Percentiles rank a stretch among this genome's conserved stretches.
Evolutionary conservation across 225 moss, liverwort and hornwort species (phyloP).

Genomic region (Sphagnum tenellum): DNA sequence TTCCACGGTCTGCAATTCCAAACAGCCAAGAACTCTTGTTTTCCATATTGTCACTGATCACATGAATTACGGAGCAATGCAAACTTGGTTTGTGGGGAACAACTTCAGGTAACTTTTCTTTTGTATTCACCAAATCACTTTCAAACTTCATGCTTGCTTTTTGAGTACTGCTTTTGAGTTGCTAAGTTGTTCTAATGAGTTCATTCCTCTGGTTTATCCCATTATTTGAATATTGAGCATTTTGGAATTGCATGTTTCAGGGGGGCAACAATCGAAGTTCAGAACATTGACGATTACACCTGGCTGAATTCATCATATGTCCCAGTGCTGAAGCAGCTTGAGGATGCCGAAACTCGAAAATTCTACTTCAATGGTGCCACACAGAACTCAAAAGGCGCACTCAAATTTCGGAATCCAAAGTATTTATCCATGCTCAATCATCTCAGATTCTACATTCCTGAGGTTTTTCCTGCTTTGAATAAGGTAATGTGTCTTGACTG

Average conservation of each 20-base stretch:
- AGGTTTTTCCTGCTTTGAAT: slow-evolving; percentile 12
- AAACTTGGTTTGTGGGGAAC: slow-evolving; percentile 39
- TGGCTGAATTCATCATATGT: slow-evolving; percentile 59
- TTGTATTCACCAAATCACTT: background rate
- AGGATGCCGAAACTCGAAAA: slow-evolving; percentile 43
- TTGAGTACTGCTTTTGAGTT: background rate
- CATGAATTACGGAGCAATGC: slow-evolving; percentile 54
- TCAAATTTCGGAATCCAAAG: slow-evolving; percentile 50
- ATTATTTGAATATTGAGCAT: too few relatives aligned
- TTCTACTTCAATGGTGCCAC: slow-evolving; percentile 42
- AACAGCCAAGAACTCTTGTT: slow-evolving; percentile 27
- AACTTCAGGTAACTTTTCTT: slow-evolving; percentile 9
- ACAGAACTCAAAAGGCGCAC: slow-evolving; percentile 12
- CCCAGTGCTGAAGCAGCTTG: slow-evolving; percentile 52
- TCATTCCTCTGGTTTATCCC: too few relatives aligned
- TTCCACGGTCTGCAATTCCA: slow-evolving; percentile 35
- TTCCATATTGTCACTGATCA: slow-evolving; percentile 56
- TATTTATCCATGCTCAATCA: slow-evolving; percentile 19
- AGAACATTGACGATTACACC: slow-evolving; percentile 43
- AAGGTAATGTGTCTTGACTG: slow-evolving; percentile 3
- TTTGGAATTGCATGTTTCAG: background rate
- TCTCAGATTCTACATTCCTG: slow-evolving; percentile 10
- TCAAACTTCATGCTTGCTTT: background rate
- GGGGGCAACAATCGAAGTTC: slow-evolving; percentile 46
- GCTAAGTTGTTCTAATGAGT: background rate